These are phyloP conservation scores for Solanum medicagineum DNA, from an alignment of 257 asterid genomes.

Conservation along the genomic window DNA sequence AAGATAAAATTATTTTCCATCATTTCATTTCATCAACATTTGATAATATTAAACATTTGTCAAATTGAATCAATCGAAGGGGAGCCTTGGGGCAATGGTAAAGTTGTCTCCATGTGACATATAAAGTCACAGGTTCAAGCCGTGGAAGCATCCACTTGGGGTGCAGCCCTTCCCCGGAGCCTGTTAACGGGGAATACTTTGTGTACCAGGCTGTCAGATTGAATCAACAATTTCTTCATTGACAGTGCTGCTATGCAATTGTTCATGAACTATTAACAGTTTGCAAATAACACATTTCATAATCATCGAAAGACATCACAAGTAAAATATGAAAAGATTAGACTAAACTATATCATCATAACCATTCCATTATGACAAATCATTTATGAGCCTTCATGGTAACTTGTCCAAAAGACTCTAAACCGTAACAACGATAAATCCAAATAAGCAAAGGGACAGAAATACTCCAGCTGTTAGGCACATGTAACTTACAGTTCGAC, in stretches of 20 bases:
- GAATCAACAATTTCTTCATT: neutral
- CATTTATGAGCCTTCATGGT: neutral
- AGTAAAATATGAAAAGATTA: neutral
- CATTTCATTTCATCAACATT: neutral
- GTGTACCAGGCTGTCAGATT: neutral
- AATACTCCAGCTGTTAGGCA: neutral
- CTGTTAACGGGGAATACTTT: neutral
- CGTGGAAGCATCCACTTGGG: neutral
- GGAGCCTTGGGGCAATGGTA: neutral
- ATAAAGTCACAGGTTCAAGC: neutral
- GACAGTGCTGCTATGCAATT: neutral
- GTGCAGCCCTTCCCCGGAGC: neutral
- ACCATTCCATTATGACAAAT: neutral
- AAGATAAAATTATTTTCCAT: neutral
- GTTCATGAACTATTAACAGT: neutral
- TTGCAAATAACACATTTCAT: neutral
- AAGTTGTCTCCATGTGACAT: neutral
- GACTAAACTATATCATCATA: neutral
- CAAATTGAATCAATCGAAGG: neutral
- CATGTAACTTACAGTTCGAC: constrained; percentile 66
- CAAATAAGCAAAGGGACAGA: neutral
- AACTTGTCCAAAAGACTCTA: neutral
- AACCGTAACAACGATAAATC: neutral
- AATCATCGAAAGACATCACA: neutral
- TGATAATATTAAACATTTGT: neutral